A percentile compares a stretch with the other conserved stretches of the same genome.
phyloP scores from a whole-genome alignment of 768 basidiomycete genomes.

The Clitopilus passeckerianus region DNA sequence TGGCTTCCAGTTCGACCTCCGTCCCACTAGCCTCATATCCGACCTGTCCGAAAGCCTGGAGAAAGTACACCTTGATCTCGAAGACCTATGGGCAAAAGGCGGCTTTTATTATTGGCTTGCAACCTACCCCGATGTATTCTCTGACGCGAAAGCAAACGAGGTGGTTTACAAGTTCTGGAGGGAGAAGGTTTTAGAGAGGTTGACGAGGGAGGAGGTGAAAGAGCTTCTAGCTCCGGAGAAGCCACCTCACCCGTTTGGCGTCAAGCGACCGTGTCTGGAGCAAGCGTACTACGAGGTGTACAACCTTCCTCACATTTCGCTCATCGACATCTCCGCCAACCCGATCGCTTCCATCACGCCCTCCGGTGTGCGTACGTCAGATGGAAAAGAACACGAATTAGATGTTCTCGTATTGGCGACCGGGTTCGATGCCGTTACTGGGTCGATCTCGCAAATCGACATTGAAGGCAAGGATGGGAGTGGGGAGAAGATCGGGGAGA shows the following conservation, averaged over 20 bases:
- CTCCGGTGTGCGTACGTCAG: conserved; percentile 14
- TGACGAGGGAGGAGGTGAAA: conserved; percentile 13
- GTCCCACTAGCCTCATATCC: conserved; percentile 8
- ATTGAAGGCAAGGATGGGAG: conserved; percentile 11
- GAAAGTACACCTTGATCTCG: conserved; percentile 11
- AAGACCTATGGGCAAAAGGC: conserved; percentile 15
- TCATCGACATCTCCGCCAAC: conserved; percentile 15
- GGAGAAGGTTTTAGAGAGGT: conserved; percentile 13
- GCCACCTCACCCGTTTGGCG: conserved; percentile 19
- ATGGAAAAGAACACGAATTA: conserved; percentile 14
- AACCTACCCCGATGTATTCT: conserved; percentile 10
- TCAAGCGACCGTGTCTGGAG: conserved; percentile 17
- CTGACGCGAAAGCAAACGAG: conserved; percentile 13
- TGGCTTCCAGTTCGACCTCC: conserved; percentile 11
- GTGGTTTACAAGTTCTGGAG: conserved; percentile 20
- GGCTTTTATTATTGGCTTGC: conserved; percentile 17
- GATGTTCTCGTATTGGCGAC: conserved; percentile 18
- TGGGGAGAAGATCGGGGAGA: conserved; percentile 13
- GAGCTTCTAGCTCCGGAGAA: conserved; percentile 18
- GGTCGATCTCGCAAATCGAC: conserved; percentile 15
- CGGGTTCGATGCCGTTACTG: conserved; percentile 19
- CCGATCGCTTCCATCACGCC: conserved; percentile 15
- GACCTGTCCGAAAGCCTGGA: conserved; percentile 12
- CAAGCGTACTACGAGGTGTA: conserved; percentile 18
- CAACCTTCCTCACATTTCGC: conserved; percentile 18